These are phyloP conservation scores for Pichia norvegensis DNA, from an alignment of 1,139 yeast species.

Conservation along the genomic window DNA sequence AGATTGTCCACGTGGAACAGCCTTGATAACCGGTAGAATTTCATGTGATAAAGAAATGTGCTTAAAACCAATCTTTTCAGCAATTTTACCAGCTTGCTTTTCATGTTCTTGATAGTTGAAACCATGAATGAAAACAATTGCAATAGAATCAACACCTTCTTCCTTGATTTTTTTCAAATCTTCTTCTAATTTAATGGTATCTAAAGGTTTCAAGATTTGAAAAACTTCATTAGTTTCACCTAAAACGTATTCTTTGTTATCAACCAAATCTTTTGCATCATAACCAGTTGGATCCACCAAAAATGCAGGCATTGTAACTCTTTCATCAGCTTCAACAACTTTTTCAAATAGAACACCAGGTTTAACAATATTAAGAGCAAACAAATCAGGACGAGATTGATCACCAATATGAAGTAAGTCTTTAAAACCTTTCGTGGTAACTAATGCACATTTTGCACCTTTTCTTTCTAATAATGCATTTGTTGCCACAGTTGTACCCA, in stretches of 20 bases:
- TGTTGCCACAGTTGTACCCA: conserved; percentile 81
- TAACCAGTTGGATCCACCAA: conserved; percentile 20
- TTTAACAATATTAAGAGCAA: conserved; percentile 52
- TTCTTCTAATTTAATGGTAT: conserved; percentile 33
- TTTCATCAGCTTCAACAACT: conserved; percentile 62
- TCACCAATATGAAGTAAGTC: conserved; percentile 61
- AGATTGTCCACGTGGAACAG: conserved; percentile 63
- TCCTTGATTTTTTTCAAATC: conserved; percentile 37
- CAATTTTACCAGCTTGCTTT: conserved; percentile 45
- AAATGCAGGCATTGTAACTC: conserved; percentile 54
- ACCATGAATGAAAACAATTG: conserved; percentile 61
- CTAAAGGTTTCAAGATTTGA: conserved; percentile 43
- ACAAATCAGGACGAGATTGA: conserved; percentile 65
- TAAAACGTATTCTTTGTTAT: conserved; percentile 29
- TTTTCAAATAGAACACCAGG: conserved; percentile 51
- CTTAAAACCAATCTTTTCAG: conserved; percentile 42
- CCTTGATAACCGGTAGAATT: conserved; percentile 65
- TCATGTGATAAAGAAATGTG: conserved; percentile 59
- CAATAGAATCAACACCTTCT: conserved; percentile 55
- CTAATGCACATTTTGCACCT: conserved; percentile 55
- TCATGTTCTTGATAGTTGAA: conserved; percentile 66
- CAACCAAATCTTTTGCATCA: conserved; percentile 20
- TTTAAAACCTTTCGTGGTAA: conserved; percentile 58
- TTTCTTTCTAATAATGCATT: conserved; percentile 60
- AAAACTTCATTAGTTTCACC: conserved; percentile 62